These are phyloP conservation scores for Gossypium schwendimanii DNA, from an alignment of 441 rosid species.

Conservation along the genomic window DNA sequence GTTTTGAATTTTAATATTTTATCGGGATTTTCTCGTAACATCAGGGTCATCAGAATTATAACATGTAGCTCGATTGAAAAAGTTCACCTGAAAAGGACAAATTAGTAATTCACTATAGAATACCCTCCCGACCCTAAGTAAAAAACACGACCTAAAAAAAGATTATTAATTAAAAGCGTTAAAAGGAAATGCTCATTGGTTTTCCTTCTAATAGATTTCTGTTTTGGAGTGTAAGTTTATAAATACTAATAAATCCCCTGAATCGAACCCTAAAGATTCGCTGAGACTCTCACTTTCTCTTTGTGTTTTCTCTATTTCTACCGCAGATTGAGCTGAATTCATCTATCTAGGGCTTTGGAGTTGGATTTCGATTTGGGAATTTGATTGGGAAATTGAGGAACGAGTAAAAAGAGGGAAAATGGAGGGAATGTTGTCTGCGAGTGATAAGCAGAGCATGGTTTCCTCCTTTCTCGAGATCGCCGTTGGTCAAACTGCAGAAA, in stretches of 20 bases:
- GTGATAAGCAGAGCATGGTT: conserved; percentile 63
- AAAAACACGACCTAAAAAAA: background rate
- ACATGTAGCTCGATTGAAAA: background rate
- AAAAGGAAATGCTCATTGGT: background rate
- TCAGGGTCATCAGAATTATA: background rate
- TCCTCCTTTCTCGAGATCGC: conserved; percentile 95
- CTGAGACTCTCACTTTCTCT: too few relatives aligned
- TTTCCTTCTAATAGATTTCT: background rate
- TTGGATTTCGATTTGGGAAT: conserved; percentile 8
- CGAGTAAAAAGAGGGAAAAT: background rate
- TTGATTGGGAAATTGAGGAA: background rate
- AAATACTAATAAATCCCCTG: background rate
- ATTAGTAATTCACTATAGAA: background rate
- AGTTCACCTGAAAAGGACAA: background rate
- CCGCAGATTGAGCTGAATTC: background rate
- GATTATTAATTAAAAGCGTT: background rate
- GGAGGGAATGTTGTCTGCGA: conserved; percentile 47
- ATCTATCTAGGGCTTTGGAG: conserved; percentile 14
- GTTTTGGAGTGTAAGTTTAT: background rate
- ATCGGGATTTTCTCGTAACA: background rate
- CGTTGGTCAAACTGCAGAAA: conserved; percentile 79
- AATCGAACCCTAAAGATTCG: background rate
- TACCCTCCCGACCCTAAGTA: background rate
- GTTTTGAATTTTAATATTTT: background rate
- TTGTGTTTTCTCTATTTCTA: background rate